A percentile compares a stretch with the other conserved stretches of the same genome.
Evolutionary conservation across 805 yeast species (phyloP).

Genomic region (Yarrowia phangngaensis): DNA sequence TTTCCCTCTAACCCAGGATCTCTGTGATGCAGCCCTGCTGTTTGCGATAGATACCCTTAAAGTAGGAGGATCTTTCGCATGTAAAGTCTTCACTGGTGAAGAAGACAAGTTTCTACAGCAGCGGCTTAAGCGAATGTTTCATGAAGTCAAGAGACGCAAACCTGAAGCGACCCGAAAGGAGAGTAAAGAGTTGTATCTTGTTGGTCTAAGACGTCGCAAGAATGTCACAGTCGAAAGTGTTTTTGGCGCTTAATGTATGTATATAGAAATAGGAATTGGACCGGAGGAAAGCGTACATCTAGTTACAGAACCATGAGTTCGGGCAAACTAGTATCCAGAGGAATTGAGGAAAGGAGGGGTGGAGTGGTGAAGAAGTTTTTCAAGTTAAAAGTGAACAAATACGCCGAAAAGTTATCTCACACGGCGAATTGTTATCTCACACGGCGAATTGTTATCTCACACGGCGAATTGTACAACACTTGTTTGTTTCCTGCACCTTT

Average conservation of each 20-base stretch:
- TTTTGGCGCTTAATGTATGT: constrained; percentile 20
- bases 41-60: constrained; percentile 67
- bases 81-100: constrained; percentile 80
- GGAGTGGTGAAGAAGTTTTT: too few species aligned
- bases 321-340: too few species aligned
- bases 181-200: constrained; percentile 78
- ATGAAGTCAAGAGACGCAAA: constrained; percentile 62
- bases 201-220: constrained; percentile 53
- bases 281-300: too few species aligned
- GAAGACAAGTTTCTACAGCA: constrained; percentile 66
- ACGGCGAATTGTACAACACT: too few species aligned
- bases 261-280: not conserved
- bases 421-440: too few species aligned
- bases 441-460: too few species aligned
- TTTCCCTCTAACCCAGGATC: constrained; percentile 45
- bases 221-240: constrained; percentile 31
- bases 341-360: too few species aligned
- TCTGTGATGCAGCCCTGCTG: constrained; percentile 86
- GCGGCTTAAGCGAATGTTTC: constrained; percentile 56
- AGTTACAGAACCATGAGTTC: too few species aligned
- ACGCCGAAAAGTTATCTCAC: too few species aligned
- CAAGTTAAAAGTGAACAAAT: too few species aligned
- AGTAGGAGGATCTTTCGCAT: constrained; percentile 68
- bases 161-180: constrained; percentile 78
- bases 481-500: too few species aligned